Base-by-base conservation (phyloP, 139 green algal species). In the Chlorella ohadii region DNA sequence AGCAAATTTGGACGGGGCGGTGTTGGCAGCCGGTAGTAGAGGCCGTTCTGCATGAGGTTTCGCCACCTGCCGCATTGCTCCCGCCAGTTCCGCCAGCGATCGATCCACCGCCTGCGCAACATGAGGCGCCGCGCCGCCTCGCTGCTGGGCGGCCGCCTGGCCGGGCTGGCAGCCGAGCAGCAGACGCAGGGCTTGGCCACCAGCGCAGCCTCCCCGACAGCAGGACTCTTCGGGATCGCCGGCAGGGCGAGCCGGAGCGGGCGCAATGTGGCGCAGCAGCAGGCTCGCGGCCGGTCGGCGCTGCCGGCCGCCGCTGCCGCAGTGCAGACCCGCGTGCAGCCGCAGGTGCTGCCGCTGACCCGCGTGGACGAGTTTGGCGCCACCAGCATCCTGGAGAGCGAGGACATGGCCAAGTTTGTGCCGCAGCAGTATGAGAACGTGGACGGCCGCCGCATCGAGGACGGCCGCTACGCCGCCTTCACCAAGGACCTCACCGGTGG, bases 391-490 rank as follows among this genome's bases (percentile, higher is more conserved):
- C 57, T 91, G 36, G 72, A 66, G 55, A 70, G 77, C 55, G 79
- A 88, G 57, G 68, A 64, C 27, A 72, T 27, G 27, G 76, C 34
- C 27, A 27, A 59, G n/a, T 74, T 74, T 44, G 78, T 82, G 51
- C 39, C 84, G 23, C 64, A 82, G 31, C 65, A 65, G 63, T 94
- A 87, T 65, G 61, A 88, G 47, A 97, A 97, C 82, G 83, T 94
- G 22, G 94, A 97, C 73, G 93, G 93, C 17, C 87, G 91, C 41
- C 88, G 93, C 34, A 88, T 95, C 71, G 95, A 99, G 36, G 96
- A 99, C 82, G 96, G 96, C 0, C 89, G 96, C 31, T 99, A 98
- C 86, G 83, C 86, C 2, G 89, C 90, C 0, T 99, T 99, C 84
- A 87, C 88, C 22, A 80, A 94, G 41, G 95, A 98, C 64, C 94